Evolutionary conservation across 208 protist genomes (phyloP).

Genomic region (Acanthamoeba healyi): DNA sequence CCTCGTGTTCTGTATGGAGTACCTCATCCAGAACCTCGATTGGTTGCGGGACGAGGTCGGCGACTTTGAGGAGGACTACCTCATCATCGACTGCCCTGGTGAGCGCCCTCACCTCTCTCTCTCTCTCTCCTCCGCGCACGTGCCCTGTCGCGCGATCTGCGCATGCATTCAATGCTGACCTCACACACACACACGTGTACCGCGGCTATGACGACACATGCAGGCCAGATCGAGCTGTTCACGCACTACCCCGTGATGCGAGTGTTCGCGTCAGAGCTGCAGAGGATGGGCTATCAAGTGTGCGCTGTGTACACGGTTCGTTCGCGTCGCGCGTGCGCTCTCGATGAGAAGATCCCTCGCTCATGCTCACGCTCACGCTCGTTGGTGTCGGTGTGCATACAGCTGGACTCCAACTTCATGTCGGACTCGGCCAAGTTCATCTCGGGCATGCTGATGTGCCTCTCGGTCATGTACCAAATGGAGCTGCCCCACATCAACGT

Average conservation of each 20-base stretch:
- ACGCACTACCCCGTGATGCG: constrained; percentile 88
- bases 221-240: constrained; percentile 92
- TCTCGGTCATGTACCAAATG: constrained; percentile 96
- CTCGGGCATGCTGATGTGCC: constrained; percentile 95
- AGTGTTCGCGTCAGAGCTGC: constrained; percentile 76
- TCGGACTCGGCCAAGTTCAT: constrained; percentile 96
- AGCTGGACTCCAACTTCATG: constrained; percentile 97
- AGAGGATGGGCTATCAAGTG: constrained; percentile 79
- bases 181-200: not conserved
- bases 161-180: too few species aligned
- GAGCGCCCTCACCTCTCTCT: not conserved
- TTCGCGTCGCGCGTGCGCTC: not conserved
- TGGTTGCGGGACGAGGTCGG: constrained; percentile 96
- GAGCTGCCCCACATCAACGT: constrained; percentile 95
- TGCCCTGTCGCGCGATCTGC: too few species aligned
- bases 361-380: not conserved
- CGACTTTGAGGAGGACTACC: constrained; percentile 85
- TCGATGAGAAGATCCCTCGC: too few species aligned
- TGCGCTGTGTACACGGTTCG: constrained; percentile 89
- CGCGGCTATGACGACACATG: not conserved
- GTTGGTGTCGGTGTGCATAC: constrained; percentile 91
- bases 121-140: not conserved
- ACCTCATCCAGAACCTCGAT: constrained; percentile 95
- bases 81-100: constrained; percentile 88
- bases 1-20: constrained; percentile 98